Evolutionary conservation across 2,329 filamentous ascomycete genomes (phyloP), one percentile per base, ranked within the genome.

Genomic region (Trichophyton benhamiae): DNA sequence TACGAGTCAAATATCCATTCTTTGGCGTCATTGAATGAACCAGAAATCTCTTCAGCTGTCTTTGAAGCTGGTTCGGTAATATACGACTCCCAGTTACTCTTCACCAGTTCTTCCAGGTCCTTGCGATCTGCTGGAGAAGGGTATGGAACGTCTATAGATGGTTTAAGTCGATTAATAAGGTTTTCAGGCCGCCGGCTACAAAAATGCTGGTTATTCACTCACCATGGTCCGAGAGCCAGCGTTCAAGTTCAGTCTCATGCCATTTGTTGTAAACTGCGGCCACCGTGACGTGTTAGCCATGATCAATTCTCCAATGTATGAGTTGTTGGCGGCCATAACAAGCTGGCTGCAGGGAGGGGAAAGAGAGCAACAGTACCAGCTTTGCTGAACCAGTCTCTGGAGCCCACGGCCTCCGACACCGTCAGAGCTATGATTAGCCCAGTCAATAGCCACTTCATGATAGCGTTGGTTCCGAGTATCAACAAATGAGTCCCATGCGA

Each of bases 241-340:
- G 85, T 79, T 99, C 92, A 33, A 99, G 84, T 81, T 99, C 94
- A 22, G 89, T 95, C 80, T 97, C 87, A 70, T 97, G 92, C 94
- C 94, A 99, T 75, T 94, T 96, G 78, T 97, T 96, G 81, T 97
- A 97, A 15, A 87, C 92, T 96, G 71, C 57, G 20, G 44, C 2
- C 20, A 48, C 63, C 65, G 65, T 63, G 71, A 41, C 38, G 33
- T 25, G 27, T 59, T 36, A 52, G 57, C 59, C 30, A 27, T 55
- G 13, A 33, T 22, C 13, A 20, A 41, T 60, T n/a, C 36, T 44
- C 44, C 17, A 48, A 58, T 20, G 13, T 6, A 17, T 53, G 13
- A 22, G 13, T 13, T 15, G 13, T 53, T 53, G 48, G 48, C 48
- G 11, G 48, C 48, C 33, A 38, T 38, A n/a, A 53, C 49, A 13